Conservation (phyloP, 495 filamentous ascomycete species). For the Penicillium samsonianum region DNA sequence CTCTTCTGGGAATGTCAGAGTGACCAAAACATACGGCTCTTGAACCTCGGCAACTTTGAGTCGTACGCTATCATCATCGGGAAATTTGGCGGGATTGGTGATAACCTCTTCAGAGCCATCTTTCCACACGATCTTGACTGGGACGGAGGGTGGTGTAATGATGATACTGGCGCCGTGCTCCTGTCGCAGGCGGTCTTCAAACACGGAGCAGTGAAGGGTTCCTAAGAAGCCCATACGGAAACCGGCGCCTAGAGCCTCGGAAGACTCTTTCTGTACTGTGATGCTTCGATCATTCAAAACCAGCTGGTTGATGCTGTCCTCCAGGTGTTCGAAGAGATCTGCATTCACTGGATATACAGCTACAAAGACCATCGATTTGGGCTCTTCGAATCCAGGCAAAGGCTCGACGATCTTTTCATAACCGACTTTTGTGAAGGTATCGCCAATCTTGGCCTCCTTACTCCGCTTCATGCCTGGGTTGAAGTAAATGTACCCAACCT, state of each 20-base stretch:
- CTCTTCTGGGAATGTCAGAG: constrained; percentile 89
- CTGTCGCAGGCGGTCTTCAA: constrained; percentile 92
- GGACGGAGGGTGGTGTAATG: constrained; percentile 93
- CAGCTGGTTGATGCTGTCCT: constrained; percentile 92
- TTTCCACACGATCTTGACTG: constrained; percentile 78
- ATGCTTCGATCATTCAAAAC: constrained; percentile 94
- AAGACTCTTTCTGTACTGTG: constrained; percentile 88
- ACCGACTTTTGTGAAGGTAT: constrained; percentile 88
- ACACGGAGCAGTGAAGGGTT: constrained; percentile 94
- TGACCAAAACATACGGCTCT: constrained; percentile 84
- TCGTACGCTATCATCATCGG: constrained; percentile 65
- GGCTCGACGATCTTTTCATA: constrained; percentile 74
- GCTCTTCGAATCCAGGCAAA: constrained; percentile 92
- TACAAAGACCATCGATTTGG: constrained; percentile 98
- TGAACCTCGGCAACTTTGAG: constrained; percentile 63
- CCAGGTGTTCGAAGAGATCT: constrained; percentile 78
- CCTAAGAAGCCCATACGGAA: constrained; percentile 96
- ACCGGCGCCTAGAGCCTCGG: constrained; percentile 88
- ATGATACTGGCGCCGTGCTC: constrained; percentile 96
- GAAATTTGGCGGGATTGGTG: constrained; percentile 83
- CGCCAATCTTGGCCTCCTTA: constrained; percentile 92
- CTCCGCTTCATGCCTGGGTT: constrained; percentile 97
- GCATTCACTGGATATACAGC: constrained; percentile 94
- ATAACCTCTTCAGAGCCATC: constrained; percentile 74
- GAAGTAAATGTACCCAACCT: constrained; percentile 95